A percentile compares a stretch with the other conserved stretches of the same genome.
These are phyloP conservation scores for Solanum tacnaense DNA, from an alignment of 257 asterid species.

Conservation along the genomic window DNA sequence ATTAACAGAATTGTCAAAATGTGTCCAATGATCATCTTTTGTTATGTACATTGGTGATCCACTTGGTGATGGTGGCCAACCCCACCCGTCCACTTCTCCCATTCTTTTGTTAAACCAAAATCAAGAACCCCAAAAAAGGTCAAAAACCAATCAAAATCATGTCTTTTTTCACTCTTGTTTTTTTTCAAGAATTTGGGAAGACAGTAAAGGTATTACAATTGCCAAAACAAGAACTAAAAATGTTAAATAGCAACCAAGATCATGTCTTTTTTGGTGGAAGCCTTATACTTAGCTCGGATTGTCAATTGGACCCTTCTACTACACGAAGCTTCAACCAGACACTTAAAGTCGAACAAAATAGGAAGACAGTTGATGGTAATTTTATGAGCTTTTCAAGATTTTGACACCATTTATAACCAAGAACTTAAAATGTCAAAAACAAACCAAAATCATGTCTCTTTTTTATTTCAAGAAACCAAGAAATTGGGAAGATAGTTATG, in stretches of 20 bases:
- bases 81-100: constrained; percentile 64
- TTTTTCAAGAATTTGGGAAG: neutral
- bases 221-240: neutral
- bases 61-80: constrained; percentile 46
- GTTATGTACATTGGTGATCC: constrained; percentile 46
- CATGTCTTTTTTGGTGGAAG: neutral
- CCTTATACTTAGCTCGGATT: neutral
- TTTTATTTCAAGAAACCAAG: neutral
- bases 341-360: neutral
- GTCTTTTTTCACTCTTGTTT: neutral
- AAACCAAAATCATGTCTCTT: neutral
- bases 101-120: neutral
- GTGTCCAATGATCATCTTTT: constrained; percentile 75
- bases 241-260: neutral
- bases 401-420: neutral
- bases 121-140: neutral
- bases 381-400: neutral
- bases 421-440: neutral
- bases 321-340: neutral
- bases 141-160: neutral
- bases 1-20: constrained; percentile 78
- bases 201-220: neutral
- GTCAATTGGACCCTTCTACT: neutral
- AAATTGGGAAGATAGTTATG: neutral
- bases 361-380: neutral